Evolutionary conservation across 2,329 filamentous ascomycete genomes (phyloP).

Genomic region (Xylariaceae sp.): DNA sequence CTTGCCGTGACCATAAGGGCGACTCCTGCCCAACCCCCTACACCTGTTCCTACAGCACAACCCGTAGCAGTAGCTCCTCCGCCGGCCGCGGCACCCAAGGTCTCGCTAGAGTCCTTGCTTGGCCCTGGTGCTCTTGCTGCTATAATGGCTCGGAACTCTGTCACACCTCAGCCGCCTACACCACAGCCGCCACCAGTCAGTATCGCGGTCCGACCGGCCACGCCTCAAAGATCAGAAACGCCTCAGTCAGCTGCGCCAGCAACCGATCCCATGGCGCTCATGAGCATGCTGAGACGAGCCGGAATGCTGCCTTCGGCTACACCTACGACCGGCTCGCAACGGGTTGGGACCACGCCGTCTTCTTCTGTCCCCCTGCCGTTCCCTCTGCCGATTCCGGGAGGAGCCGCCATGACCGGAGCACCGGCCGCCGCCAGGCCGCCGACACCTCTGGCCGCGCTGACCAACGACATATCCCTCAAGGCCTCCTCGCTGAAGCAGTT

Average conservation of each 20-base stretch:
- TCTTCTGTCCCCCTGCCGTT: conserved; percentile 24
- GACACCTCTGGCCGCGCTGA: conserved; percentile 24
- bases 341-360: too few relatives aligned
- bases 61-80: conserved; percentile 30
- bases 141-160: conserved; percentile 47
- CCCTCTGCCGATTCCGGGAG: conserved; percentile 31
- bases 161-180: conserved; percentile 40
- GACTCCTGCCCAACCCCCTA: conserved; percentile 32
- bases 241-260: conserved; percentile 29
- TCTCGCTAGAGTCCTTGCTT: conserved; percentile 52
- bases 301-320: conserved; percentile 50
- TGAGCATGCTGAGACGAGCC: conserved; percentile 61
- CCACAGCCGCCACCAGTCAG: conserved; percentile 34
- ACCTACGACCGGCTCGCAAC: conserved; percentile 13
- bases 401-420: conserved; percentile 15
- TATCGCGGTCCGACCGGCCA: conserved; percentile 42
- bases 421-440: conserved; percentile 21
- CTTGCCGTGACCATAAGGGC: conserved; percentile 59
- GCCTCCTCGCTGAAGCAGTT: conserved; percentile 68
- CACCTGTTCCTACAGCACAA: conserved; percentile 30
- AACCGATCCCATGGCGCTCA: conserved; percentile 48
- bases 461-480: conserved; percentile 52
- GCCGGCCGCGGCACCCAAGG: conserved; percentile 25
- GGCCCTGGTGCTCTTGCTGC: conserved; percentile 53
- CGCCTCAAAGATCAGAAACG: conserved; percentile 33